phyloP scores from a whole-genome alignment of 768 basidiomycete species.

The Tulasnella sp. region DNA sequence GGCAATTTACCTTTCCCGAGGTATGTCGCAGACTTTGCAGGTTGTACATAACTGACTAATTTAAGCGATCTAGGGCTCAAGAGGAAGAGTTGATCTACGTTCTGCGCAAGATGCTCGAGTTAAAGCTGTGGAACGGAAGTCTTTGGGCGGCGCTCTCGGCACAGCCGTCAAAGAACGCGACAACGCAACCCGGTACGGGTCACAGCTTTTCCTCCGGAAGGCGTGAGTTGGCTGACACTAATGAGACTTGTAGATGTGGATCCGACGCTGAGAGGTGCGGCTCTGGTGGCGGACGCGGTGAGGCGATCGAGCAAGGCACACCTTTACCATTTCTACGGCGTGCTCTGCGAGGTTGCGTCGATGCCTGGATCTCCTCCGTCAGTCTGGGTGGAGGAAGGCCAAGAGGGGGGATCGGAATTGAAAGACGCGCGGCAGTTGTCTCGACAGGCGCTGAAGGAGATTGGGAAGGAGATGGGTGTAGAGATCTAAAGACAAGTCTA shows the following conservation, averaged over 20 bases:
- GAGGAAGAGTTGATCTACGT: slow-evolving; percentile 88
- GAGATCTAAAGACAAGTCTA: slow-evolving; percentile 5
- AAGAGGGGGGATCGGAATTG: slow-evolving; percentile 28
- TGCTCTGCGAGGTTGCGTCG: slow-evolving; percentile 69
- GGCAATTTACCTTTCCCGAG: slow-evolving; percentile 82
- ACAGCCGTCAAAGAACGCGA: slow-evolving; percentile 43
- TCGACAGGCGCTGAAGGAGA: slow-evolving; percentile 50
- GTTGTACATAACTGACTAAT: background rate
- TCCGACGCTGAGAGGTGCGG: slow-evolving; percentile 35
- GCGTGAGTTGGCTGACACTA: background rate
- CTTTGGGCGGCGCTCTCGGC: slow-evolving; percentile 66
- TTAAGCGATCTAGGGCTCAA: slow-evolving; percentile 41
- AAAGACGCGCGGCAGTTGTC: slow-evolving; percentile 57
- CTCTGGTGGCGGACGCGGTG: slow-evolving; percentile 56
- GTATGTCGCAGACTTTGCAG: slow-evolving; percentile 28
- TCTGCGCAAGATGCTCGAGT: slow-evolving; percentile 57
- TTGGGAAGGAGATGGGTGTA: slow-evolving; percentile 64
- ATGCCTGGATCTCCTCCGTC: slow-evolving; percentile 56
- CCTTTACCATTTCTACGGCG: slow-evolving; percentile 76
- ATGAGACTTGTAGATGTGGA: slow-evolving; percentile 27
- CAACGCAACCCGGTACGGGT: slow-evolving; percentile 46
- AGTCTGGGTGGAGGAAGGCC: slow-evolving; percentile 40
- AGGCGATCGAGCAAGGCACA: slow-evolving; percentile 70
- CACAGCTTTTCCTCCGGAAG: background rate
- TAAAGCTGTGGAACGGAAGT: slow-evolving; percentile 64